A percentile compares a stretch with the other conserved stretches of the same genome.
These are phyloP conservation scores for Solanum aculeatissimum DNA, from an alignment of 305 asterid species.

Conservation along the genomic window DNA sequence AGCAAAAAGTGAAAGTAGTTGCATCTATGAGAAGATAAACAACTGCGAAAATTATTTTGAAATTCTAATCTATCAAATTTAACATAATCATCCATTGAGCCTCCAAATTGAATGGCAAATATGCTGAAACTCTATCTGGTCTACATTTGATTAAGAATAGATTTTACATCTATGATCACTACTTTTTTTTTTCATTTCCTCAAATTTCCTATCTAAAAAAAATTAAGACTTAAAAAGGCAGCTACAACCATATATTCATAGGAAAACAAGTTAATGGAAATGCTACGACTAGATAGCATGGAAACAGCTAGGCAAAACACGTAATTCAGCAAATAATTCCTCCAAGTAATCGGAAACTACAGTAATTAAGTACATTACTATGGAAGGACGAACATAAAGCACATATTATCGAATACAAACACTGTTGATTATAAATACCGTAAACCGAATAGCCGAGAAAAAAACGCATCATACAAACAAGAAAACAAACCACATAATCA, in stretches of 20 bases:
- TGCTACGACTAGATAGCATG: not conserved
- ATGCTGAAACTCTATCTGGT: not conserved
- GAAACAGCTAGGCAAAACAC: not conserved
- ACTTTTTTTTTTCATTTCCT: not conserved
- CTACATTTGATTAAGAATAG: not conserved
- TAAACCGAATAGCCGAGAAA: not conserved
- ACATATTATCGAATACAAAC: not conserved
- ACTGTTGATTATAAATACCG: not conserved
- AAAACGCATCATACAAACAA: not conserved
- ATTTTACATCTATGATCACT: not conserved
- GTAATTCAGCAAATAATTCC: not conserved
- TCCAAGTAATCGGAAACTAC: not conserved
- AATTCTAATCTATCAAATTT: not conserved
- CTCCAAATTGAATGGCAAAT: not conserved
- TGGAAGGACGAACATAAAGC: not conserved
- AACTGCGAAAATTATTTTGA: not conserved
- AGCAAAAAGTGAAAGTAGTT: not conserved
- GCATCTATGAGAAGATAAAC: not conserved
- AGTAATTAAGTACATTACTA: not conserved
- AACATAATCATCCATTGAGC: not conserved
- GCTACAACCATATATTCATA: not conserved
- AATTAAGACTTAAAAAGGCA: not conserved
- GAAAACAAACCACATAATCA: not conserved
- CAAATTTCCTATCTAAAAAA: not conserved
- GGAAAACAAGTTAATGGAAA: not conserved